These are phyloP conservation scores for Dictyostelium discoideum DNA, from an alignment of 78 protist genomes.

Conservation along the genomic window dicty_2.7 NC_007091.3:3274001-3274500, in stretches of 20 bases:
- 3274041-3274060: neutral
- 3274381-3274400: neutral
- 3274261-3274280: constrained; percentile 7
- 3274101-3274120: constrained; percentile 25
- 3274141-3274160: constrained; percentile 65
- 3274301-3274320: neutral
- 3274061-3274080: neutral
- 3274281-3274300: constrained; percentile 14
- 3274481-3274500: neutral
- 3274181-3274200: neutral
- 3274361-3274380: neutral
- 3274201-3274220: neutral
- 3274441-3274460: neutral
- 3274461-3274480: neutral
- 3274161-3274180: constrained; percentile 42
- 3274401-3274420: neutral
- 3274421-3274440: neutral
- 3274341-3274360: constrained; percentile 29
- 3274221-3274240: constrained; percentile 2
- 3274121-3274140: constrained; percentile 37
- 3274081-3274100: neutral
- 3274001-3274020: too few relatives aligned
- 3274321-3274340: neutral
- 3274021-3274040: too few relatives aligned
- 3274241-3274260: neutral